Evolutionary conservation across 192 early-diverging fungal species (phyloP), one percentile per base, ranked within the genome.

Genomic region (Coemansia sp.): DNA sequence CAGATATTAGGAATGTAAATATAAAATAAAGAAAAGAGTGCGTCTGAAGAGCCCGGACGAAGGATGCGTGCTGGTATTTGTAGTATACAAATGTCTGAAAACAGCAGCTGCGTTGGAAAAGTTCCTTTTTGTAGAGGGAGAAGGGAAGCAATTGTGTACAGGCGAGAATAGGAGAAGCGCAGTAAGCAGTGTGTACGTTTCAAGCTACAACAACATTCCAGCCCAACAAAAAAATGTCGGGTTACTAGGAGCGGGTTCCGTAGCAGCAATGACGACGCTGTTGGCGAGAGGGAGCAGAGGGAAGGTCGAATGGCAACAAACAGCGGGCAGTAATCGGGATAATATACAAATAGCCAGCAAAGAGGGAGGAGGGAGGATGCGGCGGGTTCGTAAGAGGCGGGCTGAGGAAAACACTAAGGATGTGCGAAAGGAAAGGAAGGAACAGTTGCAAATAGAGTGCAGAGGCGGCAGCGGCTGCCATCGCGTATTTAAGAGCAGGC

Each of bases 141-240:
- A 17, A 30, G 49, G 49, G 50, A 28, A 38, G 32, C 41, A 19
- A 54, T 54, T 54, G 53, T 54, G 53, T 41, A 54, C 53, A 43
- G 53, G 39, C 53, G 36, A 31, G 26, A 22, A 55, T 55, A 43
- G 53, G 30, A 43, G 29, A 54, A 40, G 19, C 4, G 27, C 53
- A 55, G 53, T 55, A 55, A 40, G 41, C 12, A 41, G 17, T 54
- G 52, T 42, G 53, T 30, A 29, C 38, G 32, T 19, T 43, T 43
- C 29, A 55, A 26, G 36, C 29, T 55, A 41, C 53, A 54, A 26
- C 52, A 42, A 25, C 52, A 45, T 27, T 27, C 26, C 8, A n/a
- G 17, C 17, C 26, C 12, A 10, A n/a, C n/a, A n/a, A n/a, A n/a
- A n/a, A n/a, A n/a, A 45, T 45, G 43, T 12, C 26, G 23, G 38